These are phyloP conservation scores for Fraxinus anomala DNA, from an alignment of 257 asterid genomes.

Conservation along the genomic window DNA sequence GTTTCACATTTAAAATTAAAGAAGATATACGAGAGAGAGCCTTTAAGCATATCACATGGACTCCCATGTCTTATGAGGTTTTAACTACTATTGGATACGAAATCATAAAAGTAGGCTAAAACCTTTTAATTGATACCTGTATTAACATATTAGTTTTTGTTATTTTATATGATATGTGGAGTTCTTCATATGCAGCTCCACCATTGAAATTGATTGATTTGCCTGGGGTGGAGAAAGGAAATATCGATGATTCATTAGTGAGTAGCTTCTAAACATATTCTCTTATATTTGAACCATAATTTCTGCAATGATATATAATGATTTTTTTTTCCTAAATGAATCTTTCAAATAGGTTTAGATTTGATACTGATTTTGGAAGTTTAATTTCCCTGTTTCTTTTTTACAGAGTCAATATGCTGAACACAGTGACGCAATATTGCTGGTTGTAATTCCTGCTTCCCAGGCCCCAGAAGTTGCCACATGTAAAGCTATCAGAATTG, in stretches of 20 bases:
- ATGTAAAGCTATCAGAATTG: conserved; percentile 88
- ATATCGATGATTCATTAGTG: conserved; percentile 90
- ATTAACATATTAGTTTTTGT: conserved; percentile 10
- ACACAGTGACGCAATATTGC: conserved; percentile 85
- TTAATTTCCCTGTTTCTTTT: conserved; percentile 24
- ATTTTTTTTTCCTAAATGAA: background rate
- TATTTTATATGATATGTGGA: conserved; percentile 23
- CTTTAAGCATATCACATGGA: background rate
- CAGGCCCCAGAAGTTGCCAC: conserved; percentile 96
- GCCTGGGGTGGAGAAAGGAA: conserved; percentile 95
- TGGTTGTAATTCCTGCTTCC: conserved; percentile 85
- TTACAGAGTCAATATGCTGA: conserved; percentile 85
- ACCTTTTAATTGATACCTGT: background rate
- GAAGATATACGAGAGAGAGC: background rate
- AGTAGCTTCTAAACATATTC: conserved; percentile 35
- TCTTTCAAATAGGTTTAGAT: background rate
- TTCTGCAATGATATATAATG: background rate
- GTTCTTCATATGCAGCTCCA: conserved; percentile 64
- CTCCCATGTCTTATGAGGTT: background rate
- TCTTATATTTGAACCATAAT: background rate
- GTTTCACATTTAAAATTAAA: background rate
- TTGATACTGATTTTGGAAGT: conserved; percentile 19
- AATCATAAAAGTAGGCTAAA: background rate
- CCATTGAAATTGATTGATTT: conserved; percentile 91
- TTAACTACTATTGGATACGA: background rate